phyloP scores from a whole-genome alignment of 176 grass and related monocot genomes.

The Zoysia japonica region DNA sequence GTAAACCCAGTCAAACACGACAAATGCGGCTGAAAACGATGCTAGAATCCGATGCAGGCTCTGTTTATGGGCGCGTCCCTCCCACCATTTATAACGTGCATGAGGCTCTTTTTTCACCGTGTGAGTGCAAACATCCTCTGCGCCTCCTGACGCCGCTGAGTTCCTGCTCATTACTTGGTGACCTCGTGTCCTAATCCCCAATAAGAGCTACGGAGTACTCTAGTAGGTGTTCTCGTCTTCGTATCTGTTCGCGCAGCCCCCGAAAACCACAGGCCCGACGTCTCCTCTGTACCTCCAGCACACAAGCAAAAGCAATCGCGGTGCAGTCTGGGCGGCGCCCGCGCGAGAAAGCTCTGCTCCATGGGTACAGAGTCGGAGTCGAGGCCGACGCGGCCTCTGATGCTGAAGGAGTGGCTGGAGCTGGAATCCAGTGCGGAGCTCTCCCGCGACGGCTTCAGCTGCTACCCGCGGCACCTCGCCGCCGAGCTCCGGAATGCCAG shows the following conservation, averaged over 20 bases:
- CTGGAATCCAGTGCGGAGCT: conserved; percentile 58
- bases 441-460: conserved; percentile 52
- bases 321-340: neutral
- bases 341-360: conserved; percentile 3
- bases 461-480: conserved; percentile 57
- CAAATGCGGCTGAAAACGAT: conserved; percentile 44
- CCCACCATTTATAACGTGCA: neutral
- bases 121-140: conserved; percentile 27
- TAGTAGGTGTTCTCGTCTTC: too few species aligned
- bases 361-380: conserved; percentile 36
- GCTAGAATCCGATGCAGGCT: conserved; percentile 32
- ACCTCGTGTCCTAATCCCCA: conserved; percentile 15
- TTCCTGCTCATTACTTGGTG: neutral
- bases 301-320: neutral
- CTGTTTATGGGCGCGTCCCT: neutral
- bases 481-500: conserved; percentile 34
- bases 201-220: too few species aligned
- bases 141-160: conserved; percentile 1
- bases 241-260: neutral
- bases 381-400: conserved; percentile 41
- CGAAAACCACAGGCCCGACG: neutral
- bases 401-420: conserved; percentile 80
- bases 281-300: conserved; percentile 25
- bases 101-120: neutral
- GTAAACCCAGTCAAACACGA: conserved; percentile 30